Evolutionary conservation across 2,329 filamentous ascomycete genomes (phyloP).

Genomic region (Penicillium sp.): DNA sequence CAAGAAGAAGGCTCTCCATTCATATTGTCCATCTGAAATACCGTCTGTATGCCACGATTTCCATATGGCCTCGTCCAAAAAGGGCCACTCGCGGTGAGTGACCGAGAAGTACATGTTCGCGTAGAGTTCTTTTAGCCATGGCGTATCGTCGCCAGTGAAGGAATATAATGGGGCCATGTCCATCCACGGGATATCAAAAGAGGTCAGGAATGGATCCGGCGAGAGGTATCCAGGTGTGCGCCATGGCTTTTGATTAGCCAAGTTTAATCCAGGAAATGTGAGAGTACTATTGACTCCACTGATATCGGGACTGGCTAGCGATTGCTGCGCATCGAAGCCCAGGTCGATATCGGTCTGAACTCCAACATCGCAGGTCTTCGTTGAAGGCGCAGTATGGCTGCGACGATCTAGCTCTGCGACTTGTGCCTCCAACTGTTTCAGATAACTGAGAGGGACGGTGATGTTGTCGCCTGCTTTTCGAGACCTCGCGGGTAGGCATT

Average conservation of each 20-base stretch:
- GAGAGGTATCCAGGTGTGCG: constrained; percentile 6
- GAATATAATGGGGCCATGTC: constrained; percentile 12
- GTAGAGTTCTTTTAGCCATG: constrained; percentile 28
- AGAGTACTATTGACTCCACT: neutral
- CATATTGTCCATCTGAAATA: constrained; percentile 11
- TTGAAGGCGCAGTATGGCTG: neutral
- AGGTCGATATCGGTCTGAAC: constrained; percentile 25
- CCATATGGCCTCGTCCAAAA: constrained; percentile 26
- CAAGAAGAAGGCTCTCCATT: constrained; percentile 29
- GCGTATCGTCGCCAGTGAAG: constrained; percentile 11
- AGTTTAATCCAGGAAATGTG: constrained; percentile 7
- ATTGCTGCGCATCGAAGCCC: neutral
- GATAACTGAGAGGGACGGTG: constrained; percentile 27
- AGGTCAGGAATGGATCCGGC: constrained; percentile 10
- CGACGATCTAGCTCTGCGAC: constrained; percentile 24
- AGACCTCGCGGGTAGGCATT: constrained; percentile 30
- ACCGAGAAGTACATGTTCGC: constrained; percentile 29
- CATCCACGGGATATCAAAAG: constrained; percentile 19
- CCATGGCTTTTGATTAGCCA: neutral
- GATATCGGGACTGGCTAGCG: neutral
- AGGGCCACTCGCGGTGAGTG: constrained; percentile 31
- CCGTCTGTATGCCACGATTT: constrained; percentile 24
- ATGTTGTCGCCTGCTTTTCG: constrained; percentile 26
- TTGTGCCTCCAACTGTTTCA: constrained; percentile 25
- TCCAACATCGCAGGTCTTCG: constrained; percentile 20